Conservation (phyloP, 1,139 yeast species). For the Pneumocystis canis region DNA sequence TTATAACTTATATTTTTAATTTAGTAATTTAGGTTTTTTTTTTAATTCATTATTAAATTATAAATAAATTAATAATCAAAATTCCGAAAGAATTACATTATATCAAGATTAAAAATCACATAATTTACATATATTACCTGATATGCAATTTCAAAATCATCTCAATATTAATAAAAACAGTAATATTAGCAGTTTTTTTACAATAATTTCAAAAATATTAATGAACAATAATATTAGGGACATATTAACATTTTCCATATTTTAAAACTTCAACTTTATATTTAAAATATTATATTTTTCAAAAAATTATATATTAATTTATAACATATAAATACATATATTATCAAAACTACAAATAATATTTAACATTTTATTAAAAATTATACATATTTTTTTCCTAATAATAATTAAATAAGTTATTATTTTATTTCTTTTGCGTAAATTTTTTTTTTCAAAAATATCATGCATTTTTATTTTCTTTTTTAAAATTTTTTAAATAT, state of each 20-base stretch:
- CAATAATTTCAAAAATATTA: slow-evolving; percentile 84
- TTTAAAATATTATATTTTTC: slow-evolving; percentile 60
- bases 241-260: slow-evolving; percentile 58
- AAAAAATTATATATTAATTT: slow-evolving; percentile 68
- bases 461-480: slow-evolving; percentile 74
- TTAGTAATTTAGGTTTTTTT: slow-evolving; percentile 69
- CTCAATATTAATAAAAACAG: slow-evolving; percentile 89
- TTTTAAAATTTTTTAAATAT: slow-evolving; percentile 54
- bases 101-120: not conserved
- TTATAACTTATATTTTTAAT: too few species aligned
- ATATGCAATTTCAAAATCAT: slow-evolving; percentile 80
- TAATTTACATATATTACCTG: slow-evolving; percentile 25
- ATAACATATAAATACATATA: slow-evolving; percentile 64
- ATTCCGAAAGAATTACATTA: slow-evolving; percentile 59
- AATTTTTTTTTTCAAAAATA: slow-evolving; percentile 40
- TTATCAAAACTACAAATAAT: slow-evolving; percentile 20
- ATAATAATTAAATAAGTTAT: slow-evolving; percentile 25
- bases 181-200: slow-evolving; percentile 86
- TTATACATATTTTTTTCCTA: too few species aligned
- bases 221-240: slow-evolving; percentile 83
- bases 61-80: slow-evolving; percentile 61
- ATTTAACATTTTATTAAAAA: too few species aligned
- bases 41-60: slow-evolving; percentile 55
- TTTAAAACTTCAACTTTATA: slow-evolving; percentile 67
- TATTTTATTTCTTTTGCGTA: slow-evolving; percentile 44